Evolutionary conservation across 768 basidiomycete genomes (phyloP), one percentile per base, ranked within the genome.

Genomic region (Lactarius sp.): DNA sequence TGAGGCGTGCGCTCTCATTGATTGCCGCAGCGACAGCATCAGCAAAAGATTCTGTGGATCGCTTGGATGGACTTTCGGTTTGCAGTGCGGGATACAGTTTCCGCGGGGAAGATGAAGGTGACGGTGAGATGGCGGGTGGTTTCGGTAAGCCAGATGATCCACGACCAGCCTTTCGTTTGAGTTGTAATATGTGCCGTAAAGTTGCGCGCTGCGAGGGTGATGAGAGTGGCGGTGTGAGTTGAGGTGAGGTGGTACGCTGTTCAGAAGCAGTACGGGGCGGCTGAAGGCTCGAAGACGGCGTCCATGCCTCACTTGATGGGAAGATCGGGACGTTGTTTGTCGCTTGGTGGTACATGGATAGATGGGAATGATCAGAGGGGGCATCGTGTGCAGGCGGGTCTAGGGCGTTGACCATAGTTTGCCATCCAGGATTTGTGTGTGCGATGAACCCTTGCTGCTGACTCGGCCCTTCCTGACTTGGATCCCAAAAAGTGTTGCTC

Each of bases 21-120:
- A 64, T 51, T 36, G 59, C 63, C 27, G 59, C 59, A 3, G 63
- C 63, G 13, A 64, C 63, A 14, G 37, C 53, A 13, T 64, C 63
- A n/a, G 63, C 63, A 50, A 34, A 44, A 36, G 63, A 60, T 16
- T 22, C 59, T 37, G 49, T 12, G 27, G 47, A 8, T 60, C 13
- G 53, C 22, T 9, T 22, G 20, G 47, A 55, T 16, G 53, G 39
- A 44, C n/a, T 59, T 2, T 36, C 22, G 22, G 18, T 12, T 31
- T 50, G 42, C 18, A 27, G 47, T 20, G 39, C 8, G 9, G 59
- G 39, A 50, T 50, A 37, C 20, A 44, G 33, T 22, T 31, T 55
- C 37, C 47, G 57, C 22, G 13, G 22, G 12, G 56, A 7, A 6
- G 47, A 16, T n/a, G 47, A 37, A 5, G 53, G 46, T 14, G 53